Conservation (phyloP, 1,284 basidiomycete species). For the Cronartium quercuum region DNA sequence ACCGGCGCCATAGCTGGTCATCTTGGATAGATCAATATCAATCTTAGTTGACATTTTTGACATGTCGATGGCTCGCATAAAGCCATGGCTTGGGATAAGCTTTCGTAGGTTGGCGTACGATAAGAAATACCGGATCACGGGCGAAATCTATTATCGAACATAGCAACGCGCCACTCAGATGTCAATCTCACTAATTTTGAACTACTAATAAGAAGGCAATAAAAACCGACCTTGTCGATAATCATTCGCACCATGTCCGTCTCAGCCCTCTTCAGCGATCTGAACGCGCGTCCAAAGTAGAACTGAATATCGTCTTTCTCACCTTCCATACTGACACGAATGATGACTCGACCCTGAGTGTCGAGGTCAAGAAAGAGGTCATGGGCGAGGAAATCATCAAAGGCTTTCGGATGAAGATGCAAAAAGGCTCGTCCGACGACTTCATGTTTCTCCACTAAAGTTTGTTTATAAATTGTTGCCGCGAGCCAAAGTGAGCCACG, state of each 20-base stretch:
- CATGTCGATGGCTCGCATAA: conserved; percentile 38
- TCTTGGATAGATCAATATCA: conserved; percentile 45
- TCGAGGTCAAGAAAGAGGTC: conserved; percentile 92
- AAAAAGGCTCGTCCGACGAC: conserved; percentile 86
- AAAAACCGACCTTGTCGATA: conserved; percentile 77
- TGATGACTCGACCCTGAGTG: conserved; percentile 71
- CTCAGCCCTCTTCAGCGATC: conserved; percentile 87
- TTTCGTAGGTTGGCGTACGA: conserved; percentile 63
- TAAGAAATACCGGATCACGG: conserved; percentile 82
- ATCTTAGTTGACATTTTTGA: conserved; percentile 45
- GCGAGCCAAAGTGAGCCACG: conserved; percentile 80
- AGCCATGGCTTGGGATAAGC: conserved; percentile 43
- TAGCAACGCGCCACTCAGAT: background rate
- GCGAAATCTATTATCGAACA: conserved; percentile 66
- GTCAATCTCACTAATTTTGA: background rate
- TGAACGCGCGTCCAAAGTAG: conserved; percentile 92
- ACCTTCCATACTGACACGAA: conserved; percentile 94
- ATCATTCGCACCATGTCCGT: conserved; percentile 93
- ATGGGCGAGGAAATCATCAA: conserved; percentile 80
- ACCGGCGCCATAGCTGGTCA: conserved; percentile 40
- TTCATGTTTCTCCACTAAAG: conserved; percentile 62
- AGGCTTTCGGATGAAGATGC: conserved; percentile 80
- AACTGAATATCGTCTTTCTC: conserved; percentile 97
- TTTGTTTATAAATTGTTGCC: conserved; percentile 85
- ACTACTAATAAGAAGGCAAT: background rate